Conservation (phyloP, 2,329 filamentous ascomycete genomes). For the Huntiella bhutanensis region DNA sequence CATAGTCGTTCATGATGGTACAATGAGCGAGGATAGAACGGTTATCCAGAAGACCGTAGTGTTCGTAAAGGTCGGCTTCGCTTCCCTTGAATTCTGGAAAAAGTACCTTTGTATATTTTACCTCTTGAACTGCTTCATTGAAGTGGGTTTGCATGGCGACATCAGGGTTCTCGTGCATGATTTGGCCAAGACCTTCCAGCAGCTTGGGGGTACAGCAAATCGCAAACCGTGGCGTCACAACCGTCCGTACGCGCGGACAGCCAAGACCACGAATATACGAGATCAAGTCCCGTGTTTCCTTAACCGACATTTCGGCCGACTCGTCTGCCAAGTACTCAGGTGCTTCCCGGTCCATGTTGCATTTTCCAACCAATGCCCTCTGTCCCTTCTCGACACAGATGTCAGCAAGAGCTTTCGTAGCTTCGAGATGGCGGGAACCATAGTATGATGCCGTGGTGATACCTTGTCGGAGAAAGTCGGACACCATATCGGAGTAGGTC, state of each 20-base stretch:
- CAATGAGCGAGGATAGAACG: conserved; percentile 48
- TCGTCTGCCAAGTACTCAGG: conserved; percentile 35
- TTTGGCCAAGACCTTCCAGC: conserved; percentile 33
- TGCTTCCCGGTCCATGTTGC: conserved; percentile 39
- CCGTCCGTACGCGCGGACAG: conserved; percentile 25
- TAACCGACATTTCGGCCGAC: conserved; percentile 26
- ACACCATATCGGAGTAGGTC: conserved; percentile 33
- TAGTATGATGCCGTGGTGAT: conserved; percentile 45
- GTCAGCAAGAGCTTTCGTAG: conserved; percentile 37
- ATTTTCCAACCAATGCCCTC: conserved; percentile 41
- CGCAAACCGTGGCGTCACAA: conserved; percentile 41
- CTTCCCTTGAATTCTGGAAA: conserved; percentile 33
- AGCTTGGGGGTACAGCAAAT: conserved; percentile 38
- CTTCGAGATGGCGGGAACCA: conserved; percentile 33
- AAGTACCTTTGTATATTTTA: conserved; percentile 31
- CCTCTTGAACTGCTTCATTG: conserved; percentile 44
- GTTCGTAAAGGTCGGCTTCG: conserved; percentile 40
- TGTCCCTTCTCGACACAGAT: conserved; percentile 33
- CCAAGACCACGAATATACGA: conserved; percentile 23
- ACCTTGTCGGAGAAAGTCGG: conserved; percentile 40
- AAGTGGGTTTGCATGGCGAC: conserved; percentile 49
- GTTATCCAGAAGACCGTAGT: conserved; percentile 32
- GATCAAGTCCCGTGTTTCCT: conserved; percentile 31
- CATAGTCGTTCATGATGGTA: conserved; percentile 39
- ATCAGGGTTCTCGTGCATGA: conserved; percentile 27